A percentile compares a stretch with the other conserved stretches of the same genome.
phyloP scores from a whole-genome alignment of 2,329 filamentous ascomycete genomes.

The Pezicula radicicola region DNA sequence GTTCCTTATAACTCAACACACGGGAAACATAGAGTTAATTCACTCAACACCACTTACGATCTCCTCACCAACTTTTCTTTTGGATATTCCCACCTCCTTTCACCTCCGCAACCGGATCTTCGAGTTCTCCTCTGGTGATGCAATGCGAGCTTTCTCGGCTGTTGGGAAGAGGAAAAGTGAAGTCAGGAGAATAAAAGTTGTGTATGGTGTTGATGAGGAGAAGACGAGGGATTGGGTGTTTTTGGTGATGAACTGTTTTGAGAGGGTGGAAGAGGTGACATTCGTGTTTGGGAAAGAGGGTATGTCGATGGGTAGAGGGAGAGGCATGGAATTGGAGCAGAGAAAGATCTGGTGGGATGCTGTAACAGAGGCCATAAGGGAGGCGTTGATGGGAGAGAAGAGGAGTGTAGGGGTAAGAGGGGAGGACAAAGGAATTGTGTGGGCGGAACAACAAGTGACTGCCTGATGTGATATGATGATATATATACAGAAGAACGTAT shows the following conservation, averaged over 20 bases:
- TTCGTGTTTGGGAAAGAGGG: constrained; percentile 5
- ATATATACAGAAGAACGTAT: background rate
- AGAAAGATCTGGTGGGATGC: constrained; percentile 7
- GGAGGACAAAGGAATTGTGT: background rate
- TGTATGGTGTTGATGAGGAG: background rate
- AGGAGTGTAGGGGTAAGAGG: background rate
- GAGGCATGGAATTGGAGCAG: background rate
- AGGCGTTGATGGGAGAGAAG: background rate
- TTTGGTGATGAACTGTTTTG: constrained; percentile 1
- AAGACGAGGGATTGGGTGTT: constrained; percentile 5
- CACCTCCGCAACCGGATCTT: too few species aligned
- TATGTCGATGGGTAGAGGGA: background rate
- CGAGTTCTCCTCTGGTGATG: background rate
- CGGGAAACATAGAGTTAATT: background rate
- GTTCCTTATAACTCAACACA: background rate
- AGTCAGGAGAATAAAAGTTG: background rate
- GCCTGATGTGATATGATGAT: background rate
- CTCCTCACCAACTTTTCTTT: background rate
- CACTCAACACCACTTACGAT: background rate
- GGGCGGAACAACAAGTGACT: background rate
- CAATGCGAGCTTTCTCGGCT: background rate
- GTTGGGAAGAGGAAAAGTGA: background rate
- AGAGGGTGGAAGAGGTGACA: constrained; percentile 4
- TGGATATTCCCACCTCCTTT: too few species aligned
- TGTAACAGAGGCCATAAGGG: constrained; percentile 10